phyloP scores from a whole-genome alignment of 2,329 filamentous ascomycete species.

The Phaeosphaeria sp. region DNA sequence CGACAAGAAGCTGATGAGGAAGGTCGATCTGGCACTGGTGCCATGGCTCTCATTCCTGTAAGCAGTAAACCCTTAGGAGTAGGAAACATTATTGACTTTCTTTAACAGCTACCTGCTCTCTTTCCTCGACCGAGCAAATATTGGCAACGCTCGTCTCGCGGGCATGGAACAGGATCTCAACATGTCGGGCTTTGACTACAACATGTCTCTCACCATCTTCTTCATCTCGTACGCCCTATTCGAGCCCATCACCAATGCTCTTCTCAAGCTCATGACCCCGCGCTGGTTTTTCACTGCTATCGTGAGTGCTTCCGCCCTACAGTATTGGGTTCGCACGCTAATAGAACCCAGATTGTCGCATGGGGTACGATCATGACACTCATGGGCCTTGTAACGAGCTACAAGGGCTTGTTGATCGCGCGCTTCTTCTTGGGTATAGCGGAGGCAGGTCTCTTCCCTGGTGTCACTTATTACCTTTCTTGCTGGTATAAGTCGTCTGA shows the following conservation, averaged over 20 bases:
- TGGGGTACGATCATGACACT: constrained; percentile 53
- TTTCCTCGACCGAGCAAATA: constrained; percentile 11
- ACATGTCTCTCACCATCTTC: constrained; percentile 15
- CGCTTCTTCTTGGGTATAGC: constrained; percentile 30
- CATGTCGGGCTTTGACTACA: constrained; percentile 10
- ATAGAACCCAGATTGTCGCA: constrained; percentile 54
- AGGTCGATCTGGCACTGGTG: constrained; percentile 6
- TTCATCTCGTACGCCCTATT: constrained; percentile 40
- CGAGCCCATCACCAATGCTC: constrained; percentile 70
- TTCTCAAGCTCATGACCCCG: constrained; percentile 65
- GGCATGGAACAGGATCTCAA: constrained; percentile 11
- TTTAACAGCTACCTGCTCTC: no score
- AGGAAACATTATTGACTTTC: not conserved
- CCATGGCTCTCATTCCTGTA: constrained; percentile 15
- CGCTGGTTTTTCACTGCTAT: not conserved
- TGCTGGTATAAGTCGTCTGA: not conserved
- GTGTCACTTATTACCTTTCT: not conserved
- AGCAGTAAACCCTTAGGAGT: constrained; percentile 12
- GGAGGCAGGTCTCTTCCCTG: no score
- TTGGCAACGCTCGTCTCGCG: constrained; percentile 13
- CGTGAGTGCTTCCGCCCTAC: not conserved
- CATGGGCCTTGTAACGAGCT: constrained; percentile 48
- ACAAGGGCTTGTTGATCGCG: not conserved
- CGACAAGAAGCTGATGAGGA: constrained; percentile 7
- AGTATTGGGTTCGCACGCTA: not conserved